Percentiles rank a stretch among this genome's conserved stretches.
These are phyloP conservation scores for Leptographium radiaticola DNA, from an alignment of 2,329 filamentous ascomycete species.

Conservation along the genomic window DNA sequence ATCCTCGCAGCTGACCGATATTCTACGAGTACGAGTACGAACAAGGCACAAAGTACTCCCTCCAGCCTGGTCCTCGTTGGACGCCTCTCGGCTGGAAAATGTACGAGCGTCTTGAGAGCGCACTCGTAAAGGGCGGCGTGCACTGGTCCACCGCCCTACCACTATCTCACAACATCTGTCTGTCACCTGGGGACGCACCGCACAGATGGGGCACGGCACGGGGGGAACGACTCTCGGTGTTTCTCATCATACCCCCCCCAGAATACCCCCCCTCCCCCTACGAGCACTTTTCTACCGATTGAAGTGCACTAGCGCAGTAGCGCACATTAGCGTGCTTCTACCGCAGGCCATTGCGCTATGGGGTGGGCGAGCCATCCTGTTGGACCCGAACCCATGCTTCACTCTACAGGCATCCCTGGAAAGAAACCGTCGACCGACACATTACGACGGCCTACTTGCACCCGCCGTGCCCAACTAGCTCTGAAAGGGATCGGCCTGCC, in stretches of 20 bases:
- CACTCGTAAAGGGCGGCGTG: too few species aligned
- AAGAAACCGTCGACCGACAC: neutral
- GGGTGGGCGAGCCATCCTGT: slow-evolving; percentile 9
- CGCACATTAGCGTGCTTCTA: slow-evolving; percentile 4
- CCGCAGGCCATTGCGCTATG: slow-evolving; percentile 1
- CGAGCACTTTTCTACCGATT: neutral
- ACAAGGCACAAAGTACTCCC: too few species aligned
- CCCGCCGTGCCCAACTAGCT: neutral
- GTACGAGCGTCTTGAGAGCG: too few species aligned
- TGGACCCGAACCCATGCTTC: slow-evolving; percentile 3
- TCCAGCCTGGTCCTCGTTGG: too few species aligned
- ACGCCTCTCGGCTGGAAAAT: too few species aligned
- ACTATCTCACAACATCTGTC: neutral
- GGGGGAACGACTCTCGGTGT: neutral
- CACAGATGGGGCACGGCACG: neutral
- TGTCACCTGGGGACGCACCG: neutral
- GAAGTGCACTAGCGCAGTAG: neutral
- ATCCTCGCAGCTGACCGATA: too few species aligned
- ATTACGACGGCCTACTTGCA: neutral
- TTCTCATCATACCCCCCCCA: too few species aligned
- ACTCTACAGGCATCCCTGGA: neutral
- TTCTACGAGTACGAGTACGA: too few species aligned
- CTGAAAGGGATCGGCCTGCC: neutral
- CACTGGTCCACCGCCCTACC: neutral
- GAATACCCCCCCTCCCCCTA: neutral